Percentiles rank a stretch among this genome's conserved stretches.
Conservation (phyloP, 768 basidiomycete genomes). For the Chalciporus sphaerocephalus region DNA sequence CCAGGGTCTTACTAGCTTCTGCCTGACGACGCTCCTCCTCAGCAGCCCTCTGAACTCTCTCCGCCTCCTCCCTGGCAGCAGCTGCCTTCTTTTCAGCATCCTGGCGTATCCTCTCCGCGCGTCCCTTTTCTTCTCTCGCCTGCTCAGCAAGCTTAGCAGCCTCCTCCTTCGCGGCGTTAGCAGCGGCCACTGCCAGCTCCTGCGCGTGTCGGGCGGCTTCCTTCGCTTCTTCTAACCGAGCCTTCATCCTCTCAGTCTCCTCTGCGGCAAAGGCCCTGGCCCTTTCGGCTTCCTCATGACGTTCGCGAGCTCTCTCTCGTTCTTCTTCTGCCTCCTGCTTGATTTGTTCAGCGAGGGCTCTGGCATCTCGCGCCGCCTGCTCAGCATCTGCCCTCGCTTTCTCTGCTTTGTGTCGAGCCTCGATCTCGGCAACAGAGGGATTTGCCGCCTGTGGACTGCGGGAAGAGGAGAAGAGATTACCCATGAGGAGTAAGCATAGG, state of each 20-base stretch:
- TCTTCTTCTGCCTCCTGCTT: conserved; percentile 5
- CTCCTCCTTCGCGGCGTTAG: conserved; percentile 7
- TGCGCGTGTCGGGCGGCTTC: not conserved
- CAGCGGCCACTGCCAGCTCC: conserved; percentile 4
- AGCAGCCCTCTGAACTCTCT: conserved; percentile 4
- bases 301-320: not conserved
- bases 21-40: conserved; percentile 13
- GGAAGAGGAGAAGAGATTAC: not conserved
- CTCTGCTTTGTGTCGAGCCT: conserved; percentile 5
- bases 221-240: conserved; percentile 6
- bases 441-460: conserved; percentile 8
- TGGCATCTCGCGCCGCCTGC: conserved; percentile 1
- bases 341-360: not conserved
- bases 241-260: conserved; percentile 4
- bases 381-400: conserved; percentile 3
- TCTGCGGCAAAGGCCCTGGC: conserved; percentile 8
- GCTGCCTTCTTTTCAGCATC: conserved; percentile 6
- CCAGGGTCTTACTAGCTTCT: conserved; percentile 3
- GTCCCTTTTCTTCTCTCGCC: conserved; percentile 6
- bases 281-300: conserved; percentile 8
- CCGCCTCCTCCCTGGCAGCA: conserved; percentile 9
- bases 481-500: not conserved
- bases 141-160: conserved; percentile 1
- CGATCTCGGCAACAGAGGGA: conserved; percentile 9
- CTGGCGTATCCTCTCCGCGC: not conserved